Evolutionary conservation across 495 filamentous ascomycete genomes (phyloP), one percentile per base, ranked within the genome.

Genomic region (Hypoxylon trugodes): DNA sequence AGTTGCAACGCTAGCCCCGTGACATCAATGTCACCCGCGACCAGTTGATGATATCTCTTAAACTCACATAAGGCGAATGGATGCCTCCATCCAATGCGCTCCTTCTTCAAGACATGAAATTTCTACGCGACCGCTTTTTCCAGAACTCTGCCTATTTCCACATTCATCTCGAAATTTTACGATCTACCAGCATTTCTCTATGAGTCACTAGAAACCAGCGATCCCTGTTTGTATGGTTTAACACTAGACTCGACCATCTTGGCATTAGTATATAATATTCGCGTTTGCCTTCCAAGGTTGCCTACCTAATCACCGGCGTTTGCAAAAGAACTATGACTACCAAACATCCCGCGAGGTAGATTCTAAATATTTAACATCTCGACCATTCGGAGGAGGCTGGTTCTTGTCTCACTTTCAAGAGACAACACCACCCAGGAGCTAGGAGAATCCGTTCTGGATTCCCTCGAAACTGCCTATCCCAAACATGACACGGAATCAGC

Each of bases 1-100:
- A 2, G 52, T 16, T n/a, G 47, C 32, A 8, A 24, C 33, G 38
- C 33, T 28, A 52, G 54, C 46, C 64, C 28, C 64, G 64, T 67
- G 64, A 67, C 64, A 49, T 58, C 33, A 66, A 61, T n/a, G 64
- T 67, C 64, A 67, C 38, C 52, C 57, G 64, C 57, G 50, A 46
- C 42, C 43, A 36, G 36, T 48, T 36, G 24, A 50, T 25, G 61
- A 58, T 52, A 46, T 37, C 48, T 33, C 19, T 3, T 40, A 19
- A 40, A 33, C 16, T 35, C 25, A 33, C 21, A 24, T 46, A 51
- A 57, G 48, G n/a, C 36, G 19, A 28, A 48, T 32, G 50, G 43
- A 45, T 55, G 55, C 50, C 37, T 61, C 32, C 43, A 33, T 60
- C 30, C 42, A 59, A 15, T 36, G 12, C 30, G 19, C 50, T 25